phyloP scores from a whole-genome alignment of 495 filamentous ascomycete species.

The Talaromyces liani region DNA sequence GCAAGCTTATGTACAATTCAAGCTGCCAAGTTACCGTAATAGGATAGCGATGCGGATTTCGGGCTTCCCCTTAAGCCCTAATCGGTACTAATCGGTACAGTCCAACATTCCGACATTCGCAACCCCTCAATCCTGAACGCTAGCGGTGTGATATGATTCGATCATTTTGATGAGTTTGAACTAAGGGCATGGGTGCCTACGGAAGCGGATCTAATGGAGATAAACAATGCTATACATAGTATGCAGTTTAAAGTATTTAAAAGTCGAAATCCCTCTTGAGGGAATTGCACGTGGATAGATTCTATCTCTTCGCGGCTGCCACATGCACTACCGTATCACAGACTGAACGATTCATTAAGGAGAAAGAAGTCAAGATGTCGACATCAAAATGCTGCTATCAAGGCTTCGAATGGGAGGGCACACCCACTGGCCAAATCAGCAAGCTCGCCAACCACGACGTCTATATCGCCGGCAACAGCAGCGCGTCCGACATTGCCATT shows the following conservation, averaged over 20 bases:
- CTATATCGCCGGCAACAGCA: constrained; percentile 34
- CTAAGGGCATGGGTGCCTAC: neutral
- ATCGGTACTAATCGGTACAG: no score
- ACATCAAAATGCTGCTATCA: constrained; percentile 15
- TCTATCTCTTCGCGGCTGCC: neutral
- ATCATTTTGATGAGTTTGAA: neutral
- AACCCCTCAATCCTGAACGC: neutral
- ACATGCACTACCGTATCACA: neutral
- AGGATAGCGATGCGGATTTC: no score
- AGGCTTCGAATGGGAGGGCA: constrained; percentile 41
- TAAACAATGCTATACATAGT: neutral
- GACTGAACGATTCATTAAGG: neutral
- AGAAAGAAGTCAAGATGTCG: constrained; percentile 12
- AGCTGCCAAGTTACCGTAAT: no score
- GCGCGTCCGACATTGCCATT: constrained; percentile 25
- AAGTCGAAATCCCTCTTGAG: neutral
- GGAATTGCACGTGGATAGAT: neutral
- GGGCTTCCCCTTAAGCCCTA: no score
- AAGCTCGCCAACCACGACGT: constrained; percentile 26
- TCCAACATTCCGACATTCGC: no score
- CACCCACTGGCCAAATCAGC: constrained; percentile 28
- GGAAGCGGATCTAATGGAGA: neutral
- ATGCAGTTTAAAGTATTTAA: neutral
- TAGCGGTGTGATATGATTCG: neutral
- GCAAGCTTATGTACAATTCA: no score